Evolutionary conservation across 2,329 filamentous ascomycete species (phyloP).

Genomic region (Cephalotrichum gorgonifer): DNA sequence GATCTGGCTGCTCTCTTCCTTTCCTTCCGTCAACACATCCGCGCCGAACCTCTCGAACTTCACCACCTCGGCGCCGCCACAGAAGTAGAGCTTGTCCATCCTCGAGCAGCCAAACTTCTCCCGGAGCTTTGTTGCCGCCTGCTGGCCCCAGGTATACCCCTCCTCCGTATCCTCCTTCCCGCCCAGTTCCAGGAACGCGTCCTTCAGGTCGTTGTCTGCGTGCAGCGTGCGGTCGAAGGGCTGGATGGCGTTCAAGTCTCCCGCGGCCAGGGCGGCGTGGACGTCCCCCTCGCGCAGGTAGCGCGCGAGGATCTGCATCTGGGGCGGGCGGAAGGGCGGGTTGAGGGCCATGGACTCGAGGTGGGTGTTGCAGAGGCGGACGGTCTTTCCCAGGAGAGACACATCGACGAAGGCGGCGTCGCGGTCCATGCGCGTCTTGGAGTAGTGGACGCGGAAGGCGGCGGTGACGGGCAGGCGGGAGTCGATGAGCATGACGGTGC

Average conservation of each 20-base stretch:
- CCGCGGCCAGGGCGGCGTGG: constrained; percentile 33
- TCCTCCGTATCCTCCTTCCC: constrained; percentile 37
- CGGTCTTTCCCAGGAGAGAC: constrained; percentile 14
- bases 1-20: constrained; percentile 18
- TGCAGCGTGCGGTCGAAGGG: constrained; percentile 39
- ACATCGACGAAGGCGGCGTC: constrained; percentile 47
- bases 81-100: constrained; percentile 43
- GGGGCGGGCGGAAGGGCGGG: constrained; percentile 36
- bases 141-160: constrained; percentile 49
- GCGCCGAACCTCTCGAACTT: constrained; percentile 36
- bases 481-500: constrained; percentile 42
- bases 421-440: constrained; percentile 35
- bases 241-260: constrained; percentile 49
- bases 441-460: constrained; percentile 41
- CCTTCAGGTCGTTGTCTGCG: constrained; percentile 34
- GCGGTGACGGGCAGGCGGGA: constrained; percentile 27
- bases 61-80: constrained; percentile 20
- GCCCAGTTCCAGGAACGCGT: constrained; percentile 41
- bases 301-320: constrained; percentile 31
- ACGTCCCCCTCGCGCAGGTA: constrained; percentile 28
- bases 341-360: constrained; percentile 41
- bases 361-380: constrained; percentile 46
- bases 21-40: constrained; percentile 29
- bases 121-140: constrained; percentile 28
- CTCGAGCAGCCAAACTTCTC: constrained; percentile 36